Conservation (phyloP, 768 basidiomycete genomes). For the Suillus luteus region DNA sequence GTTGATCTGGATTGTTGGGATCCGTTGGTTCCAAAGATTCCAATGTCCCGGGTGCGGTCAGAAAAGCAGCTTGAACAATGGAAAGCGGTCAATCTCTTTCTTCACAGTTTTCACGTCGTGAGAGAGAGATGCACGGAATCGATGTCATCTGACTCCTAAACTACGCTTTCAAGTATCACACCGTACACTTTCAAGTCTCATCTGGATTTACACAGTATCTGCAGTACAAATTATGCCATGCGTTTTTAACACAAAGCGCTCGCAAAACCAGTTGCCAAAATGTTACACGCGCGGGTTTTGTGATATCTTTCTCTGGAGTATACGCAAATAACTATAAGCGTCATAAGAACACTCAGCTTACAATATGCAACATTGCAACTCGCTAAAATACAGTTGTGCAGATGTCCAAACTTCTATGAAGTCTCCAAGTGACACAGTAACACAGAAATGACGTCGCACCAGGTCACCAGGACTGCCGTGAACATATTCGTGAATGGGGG, state of each 20-base stretch:
- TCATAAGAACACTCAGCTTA: not conserved
- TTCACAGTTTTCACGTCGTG: not conserved
- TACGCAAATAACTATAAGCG: not conserved
- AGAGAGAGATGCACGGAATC: not conserved
- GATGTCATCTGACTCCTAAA: not conserved
- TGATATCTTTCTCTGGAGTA: not conserved
- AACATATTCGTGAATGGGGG: constrained; percentile 3
- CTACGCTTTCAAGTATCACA: not conserved
- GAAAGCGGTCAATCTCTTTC: not conserved
- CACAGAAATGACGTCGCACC: not conserved
- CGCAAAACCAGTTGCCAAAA: not conserved
- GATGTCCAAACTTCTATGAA: constrained; percentile 7
- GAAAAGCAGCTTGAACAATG: not conserved
- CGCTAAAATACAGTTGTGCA: constrained; percentile 4
- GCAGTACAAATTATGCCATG: not conserved
- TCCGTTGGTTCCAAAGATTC: constrained; percentile 22
- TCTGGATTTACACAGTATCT: not conserved
- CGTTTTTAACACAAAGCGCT: not conserved
- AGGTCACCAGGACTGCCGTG: not conserved
- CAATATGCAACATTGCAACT: no score
- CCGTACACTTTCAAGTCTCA: no score
- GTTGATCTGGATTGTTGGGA: constrained; percentile 29
- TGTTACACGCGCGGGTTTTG: not conserved
- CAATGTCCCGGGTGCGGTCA: constrained; percentile 1
- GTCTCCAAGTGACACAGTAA: constrained; percentile 4